Base-by-base conservation (phyloP, 495 filamentous ascomycete genomes). In the Ascodesmis nigricans region DNA sequence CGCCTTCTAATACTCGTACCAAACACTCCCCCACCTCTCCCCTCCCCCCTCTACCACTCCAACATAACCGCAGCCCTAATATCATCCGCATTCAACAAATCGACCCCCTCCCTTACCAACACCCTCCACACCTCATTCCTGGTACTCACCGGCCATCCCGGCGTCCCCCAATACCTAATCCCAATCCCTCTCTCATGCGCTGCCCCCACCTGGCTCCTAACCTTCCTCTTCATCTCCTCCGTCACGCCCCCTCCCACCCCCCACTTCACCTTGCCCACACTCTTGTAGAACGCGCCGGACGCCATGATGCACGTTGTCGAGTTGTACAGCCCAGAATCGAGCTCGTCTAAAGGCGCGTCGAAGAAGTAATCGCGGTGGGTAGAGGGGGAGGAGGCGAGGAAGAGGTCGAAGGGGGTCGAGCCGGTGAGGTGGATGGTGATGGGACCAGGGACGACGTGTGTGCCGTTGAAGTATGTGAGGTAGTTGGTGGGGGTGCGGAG, bases 361-460 rank as follows among this genome's bases (percentile, higher is more conserved):
- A 45, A 49, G 23, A 50, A 50, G 26, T 50, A 50, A 22, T 50
- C 69, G 4, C 69, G 58, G 38, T 66, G 62, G 7, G 59, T 62
- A 3, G 49, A 36, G 39, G 67, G 68, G 3, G 49, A 36, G 39
- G 67, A 68, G 1, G 47, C 41, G 1, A 58, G 38, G 3, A 73
- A 45, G 21, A 58, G 29, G 29, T 76, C 62, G 37, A 84, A 73
- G 0, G 78, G 75, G 0, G 77, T 71, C 36, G 79, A 72, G 10
- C 81, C 81, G 0, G 79, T 84, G 1, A 70, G 75, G 5, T 87
- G 74, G 2, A 90, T 66, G 2, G 79, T 91, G 10, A 91, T 50
- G 3, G 69, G 66, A 1, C 73, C 59, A 5, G 61, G 29, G 5
- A 50, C 31, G 2, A 50, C 42, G 17, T 56, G 44, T 6, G 63